These are phyloP conservation scores for Conidiobolus coronatus DNA, from an alignment of 371 early-diverging fungal species.

Conservation along the genomic window DNA sequence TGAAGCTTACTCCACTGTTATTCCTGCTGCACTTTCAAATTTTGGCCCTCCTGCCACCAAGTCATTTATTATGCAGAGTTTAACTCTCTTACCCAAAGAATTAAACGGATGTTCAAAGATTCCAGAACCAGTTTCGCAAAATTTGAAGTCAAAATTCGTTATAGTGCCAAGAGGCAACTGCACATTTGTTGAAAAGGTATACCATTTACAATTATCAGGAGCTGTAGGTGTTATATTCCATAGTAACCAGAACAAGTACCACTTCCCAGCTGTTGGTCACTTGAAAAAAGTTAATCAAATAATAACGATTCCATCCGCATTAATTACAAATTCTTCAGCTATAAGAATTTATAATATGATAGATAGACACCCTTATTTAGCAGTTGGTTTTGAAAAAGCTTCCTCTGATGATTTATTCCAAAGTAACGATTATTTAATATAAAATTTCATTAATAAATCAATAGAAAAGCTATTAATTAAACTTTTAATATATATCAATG, in stretches of 20 bases:
- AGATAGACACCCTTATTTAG: too few species aligned
- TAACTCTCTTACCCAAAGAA: conserved; percentile 3
- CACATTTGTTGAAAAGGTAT: conserved; percentile 14
- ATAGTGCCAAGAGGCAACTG: conserved; percentile 16
- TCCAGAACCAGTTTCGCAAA: not conserved
- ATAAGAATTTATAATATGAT: too few species aligned
- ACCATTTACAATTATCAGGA: conserved; percentile 13
- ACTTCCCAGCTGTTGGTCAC: conserved; percentile 2
- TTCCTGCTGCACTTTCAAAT: not conserved
- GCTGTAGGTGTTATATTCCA: conserved; percentile 12
- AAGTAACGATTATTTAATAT: too few species aligned
- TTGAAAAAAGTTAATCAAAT: not conserved
- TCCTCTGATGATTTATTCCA: too few species aligned
- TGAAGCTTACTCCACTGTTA: conserved; percentile 1
- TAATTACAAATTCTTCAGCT: not conserved
- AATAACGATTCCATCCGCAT: conserved; percentile 1
- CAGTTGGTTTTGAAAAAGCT: too few species aligned
- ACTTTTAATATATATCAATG: too few species aligned
- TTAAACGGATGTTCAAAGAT: conserved; percentile 3
- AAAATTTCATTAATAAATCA: too few species aligned
- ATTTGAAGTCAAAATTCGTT: conserved; percentile 7
- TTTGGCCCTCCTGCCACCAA: not conserved
- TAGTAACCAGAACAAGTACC: conserved; percentile 1
- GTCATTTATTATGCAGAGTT: not conserved
- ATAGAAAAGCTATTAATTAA: too few species aligned